Base-by-base conservation (phyloP, 179 eudicot species). In the Silene noctiflora region DNA sequence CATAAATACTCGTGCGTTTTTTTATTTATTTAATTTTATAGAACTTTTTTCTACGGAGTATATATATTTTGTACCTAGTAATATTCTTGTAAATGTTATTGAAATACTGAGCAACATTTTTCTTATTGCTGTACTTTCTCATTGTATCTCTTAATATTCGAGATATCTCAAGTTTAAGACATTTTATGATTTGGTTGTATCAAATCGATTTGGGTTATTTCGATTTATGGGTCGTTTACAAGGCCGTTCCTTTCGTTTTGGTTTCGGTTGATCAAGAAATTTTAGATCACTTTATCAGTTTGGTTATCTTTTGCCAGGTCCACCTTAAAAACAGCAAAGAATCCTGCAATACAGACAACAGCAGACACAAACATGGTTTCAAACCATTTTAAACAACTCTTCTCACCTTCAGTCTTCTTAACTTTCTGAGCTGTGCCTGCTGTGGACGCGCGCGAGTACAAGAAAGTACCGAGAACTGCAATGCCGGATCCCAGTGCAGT, bases 401-500 rank as follows among this genome's bases (percentile, higher is more conserved):
- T 87, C 79, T 87, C 88, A 86, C 84, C 89, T 81, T 74, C 88
- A 76, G 61, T 71, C 76, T 83, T 75, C 71, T 83, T 85, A 13
- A 75, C 78, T 79, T 90, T 89, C 77, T 82, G 75, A 48, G 84
- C 86, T 0, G 33, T 29, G 7, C 42, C 42, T 5, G 42, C 42
- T 9, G 94, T 86, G 22, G 84, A 81, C 4, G 92, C 97, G 79
- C 88, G 96, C 0, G 96, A 85, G 78, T 92, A 92, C 92, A 91
- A 81, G 87, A 91, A 92, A 64, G 97, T 91, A 12, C 97, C 97
- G 4, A 91, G 72, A 12, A 92, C 85, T 0, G 96, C 97, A 56
- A 92, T 87, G 16, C 88, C 94, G 1, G 96, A 89, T 27, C 97
- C 97, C 25, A 91, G 87, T 0, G 92, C 94, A 82, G 89, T 91